Base-by-base conservation (phyloP, 2,329 filamentous ascomycete species). In the Talaromyces sp. region DNA sequence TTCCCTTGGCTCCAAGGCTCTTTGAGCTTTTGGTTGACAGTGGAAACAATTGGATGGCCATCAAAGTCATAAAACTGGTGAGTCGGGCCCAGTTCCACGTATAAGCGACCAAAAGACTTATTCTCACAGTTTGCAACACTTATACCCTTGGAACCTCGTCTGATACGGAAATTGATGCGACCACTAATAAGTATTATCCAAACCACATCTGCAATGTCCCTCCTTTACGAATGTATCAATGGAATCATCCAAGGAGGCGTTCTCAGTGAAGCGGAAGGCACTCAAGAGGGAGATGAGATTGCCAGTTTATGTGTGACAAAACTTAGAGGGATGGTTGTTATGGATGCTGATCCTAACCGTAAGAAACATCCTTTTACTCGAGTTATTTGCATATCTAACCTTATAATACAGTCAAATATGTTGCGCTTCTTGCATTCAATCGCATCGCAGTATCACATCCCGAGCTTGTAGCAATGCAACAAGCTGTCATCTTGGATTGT, bases 41-140 rank as follows among this genome's bases (percentile, higher is more conserved):
- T 59, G 89, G 89, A 41, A 97, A 99, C 75, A 99, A 99, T 75
- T 99, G 94, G 94, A 97, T 99, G 93, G 92, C 92, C 61, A 99
- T 99, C 72, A 99, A 99, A 74, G 85, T 99, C 64, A 97, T 99
- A 74, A 99, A 99, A 77, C 83, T 99, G 64, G 91, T 93, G 74
- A 66, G 85, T 78, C 35, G n/a, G 32, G 26, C 51, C 2, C 32
- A 48, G 32, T 19, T 24, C 8, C 1, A 8, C 17, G 19, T 38
- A 4, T 10, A 48, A 26, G 31, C 11, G 24, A n/a, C 32, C 29
- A 58, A 19, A 52, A 43, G 38, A 29, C 66, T 73, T 63, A 76
- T 72, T 55, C 27, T 14, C 19, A 1, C 69, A 95, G 89, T 99
- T 99, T 81, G 93, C 94, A 50, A 95, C 91, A 1, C 79, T 99